These are phyloP conservation scores for Rhodotorula kratochvilovae DNA, from an alignment of 768 basidiomycete species.

Conservation along the genomic window DNA sequence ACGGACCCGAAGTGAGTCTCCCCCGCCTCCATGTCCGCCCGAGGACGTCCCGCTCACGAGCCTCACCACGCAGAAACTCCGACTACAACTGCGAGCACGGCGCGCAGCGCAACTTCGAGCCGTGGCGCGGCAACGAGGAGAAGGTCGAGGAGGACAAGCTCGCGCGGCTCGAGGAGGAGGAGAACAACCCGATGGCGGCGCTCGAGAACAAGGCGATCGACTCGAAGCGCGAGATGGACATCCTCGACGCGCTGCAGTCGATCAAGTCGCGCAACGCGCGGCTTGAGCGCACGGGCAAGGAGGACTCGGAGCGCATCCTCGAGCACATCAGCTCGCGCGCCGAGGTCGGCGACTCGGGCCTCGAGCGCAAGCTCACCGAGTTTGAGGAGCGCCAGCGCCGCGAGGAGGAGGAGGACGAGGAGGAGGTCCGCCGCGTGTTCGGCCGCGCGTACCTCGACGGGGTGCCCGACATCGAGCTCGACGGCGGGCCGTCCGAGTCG, in stretches of 20 bases:
- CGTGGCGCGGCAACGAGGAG: constrained; percentile 75
- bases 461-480: constrained; percentile 38
- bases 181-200: constrained; percentile 92
- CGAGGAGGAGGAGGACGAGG: constrained; percentile 88
- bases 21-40: not conserved
- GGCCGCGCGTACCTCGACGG: constrained; percentile 57
- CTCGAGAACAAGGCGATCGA: constrained; percentile 88
- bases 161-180: constrained; percentile 80
- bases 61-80: constrained; percentile 59
- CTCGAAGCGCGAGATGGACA: constrained; percentile 96
- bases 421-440: constrained; percentile 79
- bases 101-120: constrained; percentile 95
- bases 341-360: constrained; percentile 56
- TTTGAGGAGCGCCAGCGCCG: constrained; percentile 55
- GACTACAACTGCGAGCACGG: constrained; percentile 92
- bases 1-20: constrained; percentile 74
- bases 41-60: not conserved
- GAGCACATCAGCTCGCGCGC: constrained; percentile 55
- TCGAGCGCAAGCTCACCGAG: constrained; percentile 62
- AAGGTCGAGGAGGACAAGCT: constrained; percentile 70
- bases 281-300: constrained; percentile 65
- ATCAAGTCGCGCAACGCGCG: constrained; percentile 79
- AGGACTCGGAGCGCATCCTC: constrained; percentile 61
- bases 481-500: constrained; percentile 37
- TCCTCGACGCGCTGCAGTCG: constrained; percentile 90